phyloP scores from a whole-genome alignment of 129 eudicot genomes.

The Flaveria brownii region DNA sequence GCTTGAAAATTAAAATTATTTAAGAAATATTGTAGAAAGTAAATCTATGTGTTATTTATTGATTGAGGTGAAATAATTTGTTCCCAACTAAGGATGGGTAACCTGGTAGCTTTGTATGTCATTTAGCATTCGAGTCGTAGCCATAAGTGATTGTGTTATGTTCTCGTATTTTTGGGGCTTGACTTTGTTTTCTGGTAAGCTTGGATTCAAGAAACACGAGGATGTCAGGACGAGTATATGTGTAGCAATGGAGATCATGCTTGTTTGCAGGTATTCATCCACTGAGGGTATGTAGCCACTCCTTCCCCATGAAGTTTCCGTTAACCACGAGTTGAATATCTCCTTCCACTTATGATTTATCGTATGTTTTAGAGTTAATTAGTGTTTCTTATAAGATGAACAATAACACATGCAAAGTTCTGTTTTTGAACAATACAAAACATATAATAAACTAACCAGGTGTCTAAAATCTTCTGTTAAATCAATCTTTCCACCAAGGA shows the following conservation, averaged over 20 bases:
- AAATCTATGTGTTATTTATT: neutral
- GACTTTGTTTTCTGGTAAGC: constrained; percentile 27
- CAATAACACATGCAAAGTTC: neutral
- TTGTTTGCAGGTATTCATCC: constrained; percentile 55
- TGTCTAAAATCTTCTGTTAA: constrained; percentile 38
- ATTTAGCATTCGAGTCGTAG: constrained; percentile 51
- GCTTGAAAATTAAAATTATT: neutral
- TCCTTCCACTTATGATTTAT: constrained; percentile 52
- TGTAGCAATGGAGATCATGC: constrained; percentile 64
- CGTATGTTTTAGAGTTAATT: neutral
- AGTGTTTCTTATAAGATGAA: neutral
- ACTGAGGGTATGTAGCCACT: constrained; percentile 51
- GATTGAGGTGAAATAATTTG: neutral
- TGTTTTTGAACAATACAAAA: neutral
- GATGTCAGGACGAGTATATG: constrained; percentile 53
- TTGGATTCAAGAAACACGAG: constrained; percentile 43
- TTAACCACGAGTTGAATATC: constrained; percentile 59
- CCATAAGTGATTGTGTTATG: constrained; percentile 61
- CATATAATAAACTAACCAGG: constrained; percentile 39
- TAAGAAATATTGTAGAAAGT: neutral
- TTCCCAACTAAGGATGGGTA: neutral
- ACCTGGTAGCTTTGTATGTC: constrained; percentile 74
- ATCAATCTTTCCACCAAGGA: constrained; percentile 35
- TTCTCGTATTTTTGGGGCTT: constrained; percentile 36
- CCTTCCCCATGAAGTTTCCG: constrained; percentile 61